Conservation (phyloP, 1,284 basidiomycete genomes). For the Pseudozyma hubeiensis region DNA sequence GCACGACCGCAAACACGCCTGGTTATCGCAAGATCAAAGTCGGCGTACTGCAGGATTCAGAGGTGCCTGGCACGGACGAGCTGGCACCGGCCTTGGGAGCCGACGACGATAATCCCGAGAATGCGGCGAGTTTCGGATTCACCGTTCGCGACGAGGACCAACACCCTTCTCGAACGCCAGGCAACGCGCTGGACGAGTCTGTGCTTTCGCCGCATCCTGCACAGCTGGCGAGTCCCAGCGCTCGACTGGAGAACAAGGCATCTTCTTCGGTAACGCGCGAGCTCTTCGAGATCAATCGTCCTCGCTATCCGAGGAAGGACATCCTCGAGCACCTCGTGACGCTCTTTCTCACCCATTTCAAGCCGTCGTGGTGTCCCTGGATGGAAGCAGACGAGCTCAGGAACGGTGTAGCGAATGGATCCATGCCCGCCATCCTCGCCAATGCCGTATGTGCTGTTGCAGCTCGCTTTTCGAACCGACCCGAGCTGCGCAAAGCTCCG, state of each 20-base stretch:
- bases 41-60: constrained; percentile 53
- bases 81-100: constrained; percentile 33
- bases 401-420: constrained; percentile 42
- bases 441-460: constrained; percentile 59
- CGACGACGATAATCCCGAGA: constrained; percentile 8
- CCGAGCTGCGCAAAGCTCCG: constrained; percentile 47
- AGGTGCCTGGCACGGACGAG: constrained; percentile 44
- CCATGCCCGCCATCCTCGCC: constrained; percentile 58
- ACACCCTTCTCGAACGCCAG: constrained; percentile 17
- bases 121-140: constrained; percentile 23
- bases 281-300: constrained; percentile 59
- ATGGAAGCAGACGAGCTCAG: constrained; percentile 53
- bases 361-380: constrained; percentile 59
- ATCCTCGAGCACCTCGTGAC: constrained; percentile 52
- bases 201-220: constrained; percentile 33
- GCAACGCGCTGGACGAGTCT: constrained; percentile 28
- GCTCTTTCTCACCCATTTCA: constrained; percentile 54
- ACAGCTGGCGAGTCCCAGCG: constrained; percentile 20
- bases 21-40: constrained; percentile 63
- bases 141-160: constrained; percentile 43
- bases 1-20: constrained; percentile 62
- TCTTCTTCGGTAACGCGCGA: constrained; percentile 54
- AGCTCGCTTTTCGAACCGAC: constrained; percentile 52
- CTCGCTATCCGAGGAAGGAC: constrained; percentile 52
- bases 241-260: constrained; percentile 33